Evolutionary conservation across 352 stramenopile genomes (phyloP).

Genomic region (Pythium plurisporium): DNA sequence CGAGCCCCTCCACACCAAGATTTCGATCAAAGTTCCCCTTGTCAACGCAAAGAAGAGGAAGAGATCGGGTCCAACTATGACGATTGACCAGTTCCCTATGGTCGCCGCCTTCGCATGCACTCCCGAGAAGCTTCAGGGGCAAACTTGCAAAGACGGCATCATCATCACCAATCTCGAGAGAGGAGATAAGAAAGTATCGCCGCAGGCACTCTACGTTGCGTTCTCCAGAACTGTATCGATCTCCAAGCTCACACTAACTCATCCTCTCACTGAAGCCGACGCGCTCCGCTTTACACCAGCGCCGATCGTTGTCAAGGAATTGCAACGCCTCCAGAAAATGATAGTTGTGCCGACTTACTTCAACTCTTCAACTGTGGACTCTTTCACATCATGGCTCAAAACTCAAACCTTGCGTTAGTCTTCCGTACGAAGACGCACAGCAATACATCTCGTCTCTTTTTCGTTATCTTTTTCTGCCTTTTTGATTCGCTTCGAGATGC

Average conservation of each 20-base stretch:
- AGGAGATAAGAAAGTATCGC: background rate
- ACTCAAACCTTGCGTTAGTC: too few relatives aligned
- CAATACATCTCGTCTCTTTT: background rate
- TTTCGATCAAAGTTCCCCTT: background rate
- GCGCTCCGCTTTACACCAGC: background rate
- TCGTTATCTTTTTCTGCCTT: too few relatives aligned
- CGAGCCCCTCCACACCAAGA: background rate
- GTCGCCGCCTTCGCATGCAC: constrained; percentile 3
- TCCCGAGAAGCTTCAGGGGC: constrained; percentile 4
- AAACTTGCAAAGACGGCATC: constrained; percentile 3
- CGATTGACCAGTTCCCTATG: background rate
- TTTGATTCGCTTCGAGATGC: constrained; percentile 1
- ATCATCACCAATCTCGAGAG: background rate
- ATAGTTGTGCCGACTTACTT: background rate
- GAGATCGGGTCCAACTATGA: background rate
- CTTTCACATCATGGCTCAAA: too few relatives aligned
- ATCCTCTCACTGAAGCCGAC: background rate
- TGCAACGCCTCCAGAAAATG: background rate
- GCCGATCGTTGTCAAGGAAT: background rate
- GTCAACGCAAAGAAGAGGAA: background rate
- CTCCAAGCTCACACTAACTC: background rate
- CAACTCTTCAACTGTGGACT: too few relatives aligned
- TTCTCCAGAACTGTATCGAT: background rate
- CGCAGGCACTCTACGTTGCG: background rate
- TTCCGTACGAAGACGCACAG: too few relatives aligned